Percentiles rank a stretch among this genome's conserved stretches.
Conservation (phyloP, 2,329 filamentous ascomycete species). For the Chrysoporthe puriensis region DNA sequence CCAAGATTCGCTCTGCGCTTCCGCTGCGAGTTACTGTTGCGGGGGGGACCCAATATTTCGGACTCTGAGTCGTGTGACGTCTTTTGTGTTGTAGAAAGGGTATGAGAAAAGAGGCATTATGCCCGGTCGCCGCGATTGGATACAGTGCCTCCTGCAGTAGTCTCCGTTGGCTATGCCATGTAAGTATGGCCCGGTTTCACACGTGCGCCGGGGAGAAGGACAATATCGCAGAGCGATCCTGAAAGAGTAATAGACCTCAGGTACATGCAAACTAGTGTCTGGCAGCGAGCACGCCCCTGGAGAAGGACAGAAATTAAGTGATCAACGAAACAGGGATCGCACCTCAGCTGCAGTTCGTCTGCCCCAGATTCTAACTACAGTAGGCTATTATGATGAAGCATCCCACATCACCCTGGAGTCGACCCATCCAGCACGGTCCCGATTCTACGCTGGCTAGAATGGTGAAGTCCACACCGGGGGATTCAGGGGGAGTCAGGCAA, state of each 20-base stretch:
- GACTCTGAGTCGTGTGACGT: background rate
- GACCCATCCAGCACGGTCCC: background rate
- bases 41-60: background rate
- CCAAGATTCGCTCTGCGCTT: background rate
- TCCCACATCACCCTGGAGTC: too few relatives aligned
- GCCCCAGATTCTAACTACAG: background rate
- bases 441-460: background rate
- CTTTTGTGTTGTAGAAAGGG: background rate
- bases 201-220: too few relatives aligned
- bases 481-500: background rate
- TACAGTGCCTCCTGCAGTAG: too few relatives aligned
- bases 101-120: background rate
- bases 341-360: background rate
- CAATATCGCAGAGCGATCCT: too few relatives aligned
- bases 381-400: background rate
- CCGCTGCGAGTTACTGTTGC: background rate
- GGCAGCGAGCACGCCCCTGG: background rate
- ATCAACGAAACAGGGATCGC: background rate
- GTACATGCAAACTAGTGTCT: background rate
- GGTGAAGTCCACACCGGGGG: background rate
- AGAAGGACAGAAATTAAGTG: background rate
- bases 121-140: too few relatives aligned
- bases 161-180: too few relatives aligned
- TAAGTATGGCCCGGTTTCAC: too few relatives aligned
- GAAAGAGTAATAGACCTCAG: too few relatives aligned